A percentile compares a stretch with the other conserved stretches of the same genome.
Conservation (phyloP, 2,329 filamentous ascomycete species). For the Fusarium aywerte region DNA sequence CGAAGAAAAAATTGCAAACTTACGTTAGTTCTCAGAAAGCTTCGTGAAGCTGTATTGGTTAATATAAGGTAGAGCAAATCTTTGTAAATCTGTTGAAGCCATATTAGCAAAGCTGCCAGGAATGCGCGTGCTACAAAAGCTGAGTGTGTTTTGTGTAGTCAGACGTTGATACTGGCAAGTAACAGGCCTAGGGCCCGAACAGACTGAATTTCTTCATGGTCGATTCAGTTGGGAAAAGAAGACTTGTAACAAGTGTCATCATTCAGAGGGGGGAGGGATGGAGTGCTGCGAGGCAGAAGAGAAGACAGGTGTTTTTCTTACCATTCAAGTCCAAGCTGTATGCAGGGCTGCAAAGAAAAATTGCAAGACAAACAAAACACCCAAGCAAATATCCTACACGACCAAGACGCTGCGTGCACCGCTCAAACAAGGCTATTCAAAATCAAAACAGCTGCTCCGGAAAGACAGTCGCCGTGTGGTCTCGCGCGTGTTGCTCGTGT, state of each 20-base stretch:
- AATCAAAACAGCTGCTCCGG: constrained; percentile 33
- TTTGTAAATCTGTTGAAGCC: constrained; percentile 24
- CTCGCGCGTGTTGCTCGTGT: constrained; percentile 22
- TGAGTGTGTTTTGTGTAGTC: constrained; percentile 55
- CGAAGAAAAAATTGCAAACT: constrained; percentile 28
- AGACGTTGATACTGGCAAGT: constrained; percentile 94
- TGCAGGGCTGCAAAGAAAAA: constrained; percentile 14
- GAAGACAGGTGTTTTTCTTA: constrained; percentile 38
- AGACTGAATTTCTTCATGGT: constrained; percentile 82
- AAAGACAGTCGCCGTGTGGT: constrained; percentile 13
- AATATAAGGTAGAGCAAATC: constrained; percentile 9
- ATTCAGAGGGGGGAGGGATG: constrained; percentile 54
- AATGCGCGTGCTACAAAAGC: constrained; percentile 3
- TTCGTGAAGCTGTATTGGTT: constrained; percentile 21
- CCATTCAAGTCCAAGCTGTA: constrained; percentile 29
- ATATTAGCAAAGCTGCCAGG: constrained; percentile 39
- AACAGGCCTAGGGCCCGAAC: constrained; percentile 78
- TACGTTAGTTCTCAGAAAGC: constrained; percentile 19
- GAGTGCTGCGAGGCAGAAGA: constrained; percentile 33
- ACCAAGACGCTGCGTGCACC: not conserved
- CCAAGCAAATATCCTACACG: constrained; percentile 4
- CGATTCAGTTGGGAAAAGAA: constrained; percentile 93
- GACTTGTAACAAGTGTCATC: constrained; percentile 79
- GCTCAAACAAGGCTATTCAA: constrained; percentile 19
- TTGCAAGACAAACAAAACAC: constrained; percentile 13